Evolutionary conservation across 129 eudicot genomes (phyloP), one percentile per base, ranked within the genome.

Genomic region (Rutidosis leptorrhynchoides): DNA sequence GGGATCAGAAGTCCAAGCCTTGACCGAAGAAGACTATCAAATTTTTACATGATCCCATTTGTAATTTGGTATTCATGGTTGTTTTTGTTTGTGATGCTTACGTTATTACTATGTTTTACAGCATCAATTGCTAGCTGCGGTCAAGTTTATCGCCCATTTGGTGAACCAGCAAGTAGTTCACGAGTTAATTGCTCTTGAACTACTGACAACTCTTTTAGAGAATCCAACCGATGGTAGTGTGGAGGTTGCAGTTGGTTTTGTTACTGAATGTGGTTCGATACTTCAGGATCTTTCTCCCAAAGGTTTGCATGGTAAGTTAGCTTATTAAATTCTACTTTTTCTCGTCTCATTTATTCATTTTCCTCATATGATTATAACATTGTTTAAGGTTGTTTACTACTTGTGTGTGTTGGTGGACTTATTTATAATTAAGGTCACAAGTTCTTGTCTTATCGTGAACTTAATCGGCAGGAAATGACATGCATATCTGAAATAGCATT

Each of bases 161-260:
- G 99, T 93, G 8, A 93, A 93, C 73, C 99, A 93, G 76, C 91
- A 84, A 76, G 83, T 93, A 16, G 99, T 87, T 72, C 87, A 93
- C 24, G 99, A 93, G 81, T 87, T 88, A 59, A 83, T 93, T 61
- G 99, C 99, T 51, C 89, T 93, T 65, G 99, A 93, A 76, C 83
- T 93, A 57, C 87, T 93, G 7, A 89, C 95, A 0, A 71, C 85
- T 55, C 65, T 93, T 40, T 75, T 94, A 69, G 97, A 86, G 52
- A 85, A 83, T 67, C 99, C 97, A 15, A 84, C 97, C n/a, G 99
- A 94, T 83, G 97, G 87, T 30, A 94, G 99, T 67, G 99, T 94
- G 29, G 99, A 94, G 70, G 99, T 94, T 26, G 96, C 99, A 27
- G 99, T 84, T 59, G 97, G 95, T 7, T 94, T 94, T 79, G 90